These are phyloP conservation scores for Cercospora sesami DNA, from an alignment of 2,329 filamentous ascomycete species.

Conservation along the genomic window DNA sequence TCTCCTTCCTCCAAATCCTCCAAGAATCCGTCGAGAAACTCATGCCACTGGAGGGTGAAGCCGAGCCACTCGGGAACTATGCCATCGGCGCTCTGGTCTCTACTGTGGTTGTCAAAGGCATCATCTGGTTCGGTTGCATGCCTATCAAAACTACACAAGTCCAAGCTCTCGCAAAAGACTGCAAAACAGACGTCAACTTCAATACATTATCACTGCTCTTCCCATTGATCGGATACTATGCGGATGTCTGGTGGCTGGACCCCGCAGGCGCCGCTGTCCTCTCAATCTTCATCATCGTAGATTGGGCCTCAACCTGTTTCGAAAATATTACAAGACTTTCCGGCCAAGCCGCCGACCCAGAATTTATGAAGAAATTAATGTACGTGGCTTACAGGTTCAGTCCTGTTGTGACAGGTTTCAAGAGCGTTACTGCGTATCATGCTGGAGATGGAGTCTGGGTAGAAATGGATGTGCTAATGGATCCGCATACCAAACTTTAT, in stretches of 20 bases:
- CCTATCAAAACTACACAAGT: conserved; percentile 64
- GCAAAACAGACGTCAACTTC: conserved; percentile 65
- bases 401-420: conserved; percentile 41
- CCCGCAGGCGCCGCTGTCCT: conserved; percentile 62
- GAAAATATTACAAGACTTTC: conserved; percentile 61
- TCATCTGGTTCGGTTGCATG: conserved; percentile 61
- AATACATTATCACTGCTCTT: conserved; percentile 64
- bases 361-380: conserved; percentile 57
- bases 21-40: conserved; percentile 62
- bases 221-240: conserved; percentile 60
- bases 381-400: conserved; percentile 56
- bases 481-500: conserved; percentile 54
- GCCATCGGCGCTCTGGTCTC: conserved; percentile 59
- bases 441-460: conserved; percentile 64
- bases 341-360: conserved; percentile 56
- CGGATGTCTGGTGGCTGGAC: conserved; percentile 67
- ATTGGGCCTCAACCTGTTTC: conserved; percentile 62
- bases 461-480: conserved; percentile 61
- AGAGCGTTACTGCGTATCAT: conserved; percentile 56
- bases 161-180: conserved; percentile 63
- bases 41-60: conserved; percentile 51
- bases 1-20: conserved; percentile 62
- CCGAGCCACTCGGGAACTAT: conserved; percentile 53
- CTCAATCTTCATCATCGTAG: conserved; percentile 67
- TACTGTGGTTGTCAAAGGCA: conserved; percentile 60